Conservation (phyloP, 2,329 filamentous ascomycete species). For the Ceratocystis alfenasii region DNA sequence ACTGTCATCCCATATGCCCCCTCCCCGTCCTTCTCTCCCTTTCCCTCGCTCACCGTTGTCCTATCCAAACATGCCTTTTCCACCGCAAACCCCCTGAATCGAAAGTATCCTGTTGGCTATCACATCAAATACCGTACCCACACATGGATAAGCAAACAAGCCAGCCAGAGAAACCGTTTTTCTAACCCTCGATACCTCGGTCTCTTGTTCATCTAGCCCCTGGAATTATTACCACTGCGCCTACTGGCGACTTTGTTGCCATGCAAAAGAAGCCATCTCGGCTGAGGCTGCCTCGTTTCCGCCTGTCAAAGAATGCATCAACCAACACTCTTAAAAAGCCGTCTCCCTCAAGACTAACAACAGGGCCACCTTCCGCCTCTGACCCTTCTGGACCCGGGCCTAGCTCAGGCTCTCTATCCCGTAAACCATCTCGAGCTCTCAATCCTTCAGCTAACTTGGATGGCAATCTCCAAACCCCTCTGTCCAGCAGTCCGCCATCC, state of each 20-base stretch:
- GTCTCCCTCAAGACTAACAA: not conserved
- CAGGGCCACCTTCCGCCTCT: not conserved
- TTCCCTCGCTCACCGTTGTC: not conserved
- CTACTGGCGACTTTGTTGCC: constrained; percentile 52
- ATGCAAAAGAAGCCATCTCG: constrained; percentile 46
- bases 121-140: not conserved
- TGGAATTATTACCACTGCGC: constrained; percentile 82
- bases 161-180: not conserved
- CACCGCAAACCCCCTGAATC: constrained; percentile 6
- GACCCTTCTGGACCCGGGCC: constrained; percentile 11
- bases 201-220: constrained; percentile 37
- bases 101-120: not conserved
- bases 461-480: constrained; percentile 12
- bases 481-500: constrained; percentile 12
- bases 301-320: constrained; percentile 39
- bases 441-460: constrained; percentile 15
- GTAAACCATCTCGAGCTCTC: constrained; percentile 17
- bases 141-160: not conserved
- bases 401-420: constrained; percentile 13
- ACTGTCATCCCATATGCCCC: not conserved
- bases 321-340: constrained; percentile 1
- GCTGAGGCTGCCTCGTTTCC: constrained; percentile 42
- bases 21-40: not conserved
- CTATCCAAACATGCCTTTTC: not conserved
- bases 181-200: constrained; percentile 12